phyloP scores from a whole-genome alignment of 495 filamentous ascomycete species.

The Trichoderma reesei region DNA sequence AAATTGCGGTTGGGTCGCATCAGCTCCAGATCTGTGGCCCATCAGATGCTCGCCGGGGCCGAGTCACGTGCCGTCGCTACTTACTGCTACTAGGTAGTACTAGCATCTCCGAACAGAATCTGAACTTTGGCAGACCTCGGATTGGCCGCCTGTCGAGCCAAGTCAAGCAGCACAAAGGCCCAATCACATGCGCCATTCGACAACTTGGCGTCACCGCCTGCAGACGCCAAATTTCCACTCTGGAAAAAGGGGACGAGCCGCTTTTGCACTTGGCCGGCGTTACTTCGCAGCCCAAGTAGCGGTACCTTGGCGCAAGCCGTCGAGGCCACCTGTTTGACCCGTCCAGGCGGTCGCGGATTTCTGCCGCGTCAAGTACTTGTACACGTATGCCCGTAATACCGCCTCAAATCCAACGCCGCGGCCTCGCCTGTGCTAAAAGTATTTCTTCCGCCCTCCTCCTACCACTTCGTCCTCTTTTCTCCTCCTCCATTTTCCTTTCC shows the following conservation, averaged over 20 bases:
- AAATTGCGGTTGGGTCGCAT: not conserved
- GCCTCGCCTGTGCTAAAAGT: not conserved
- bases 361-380: too few relatives aligned
- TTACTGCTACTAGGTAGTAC: not conserved
- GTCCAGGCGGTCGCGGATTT: not conserved
- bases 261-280: not conserved
- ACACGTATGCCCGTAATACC: too few relatives aligned
- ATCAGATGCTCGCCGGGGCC: not conserved
- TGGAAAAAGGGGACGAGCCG: constrained; percentile 3
- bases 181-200: constrained; percentile 1
- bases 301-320: too few relatives aligned
- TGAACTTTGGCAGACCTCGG: not conserved
- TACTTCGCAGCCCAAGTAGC: too few relatives aligned
- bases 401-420: too few relatives aligned
- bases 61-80: not conserved
- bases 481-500: constrained; percentile 13
- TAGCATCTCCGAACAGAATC: not conserved
- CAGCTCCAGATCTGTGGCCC: not conserved
- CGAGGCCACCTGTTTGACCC: not conserved
- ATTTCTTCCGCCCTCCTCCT: constrained; percentile 11
- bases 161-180: not conserved
- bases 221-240: constrained; percentile 3
- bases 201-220: not conserved
- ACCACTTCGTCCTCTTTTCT: constrained; percentile 19
- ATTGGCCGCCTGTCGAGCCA: not conserved